phyloP scores from a whole-genome alignment of 805 yeast species.

The Ogataea zsoltii region DNA sequence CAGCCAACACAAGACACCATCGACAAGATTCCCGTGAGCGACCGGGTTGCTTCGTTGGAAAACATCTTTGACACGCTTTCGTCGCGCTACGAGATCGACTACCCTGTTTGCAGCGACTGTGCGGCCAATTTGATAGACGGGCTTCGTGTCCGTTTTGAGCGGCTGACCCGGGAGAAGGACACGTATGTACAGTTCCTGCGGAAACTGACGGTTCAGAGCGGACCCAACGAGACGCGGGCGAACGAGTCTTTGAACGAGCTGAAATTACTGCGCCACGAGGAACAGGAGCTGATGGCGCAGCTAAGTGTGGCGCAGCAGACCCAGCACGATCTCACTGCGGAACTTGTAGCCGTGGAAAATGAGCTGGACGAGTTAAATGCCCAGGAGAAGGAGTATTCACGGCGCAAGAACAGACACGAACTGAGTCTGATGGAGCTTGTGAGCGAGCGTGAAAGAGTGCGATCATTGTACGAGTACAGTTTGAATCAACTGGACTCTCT shows the following conservation, averaged over 20 bases:
- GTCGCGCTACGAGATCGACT: slow-evolving; percentile 75
- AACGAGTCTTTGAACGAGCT: slow-evolving; percentile 48
- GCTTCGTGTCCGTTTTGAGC: slow-evolving; percentile 69
- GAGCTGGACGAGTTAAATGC: slow-evolving; percentile 38
- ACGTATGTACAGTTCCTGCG: slow-evolving; percentile 71
- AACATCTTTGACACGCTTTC: slow-evolving; percentile 73
- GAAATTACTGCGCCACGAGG: slow-evolving; percentile 43
- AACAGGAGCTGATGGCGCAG: slow-evolving; percentile 35
- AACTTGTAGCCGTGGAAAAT: slow-evolving; percentile 45
- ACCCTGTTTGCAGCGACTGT: slow-evolving; percentile 89
- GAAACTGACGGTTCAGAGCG: slow-evolving; percentile 60
- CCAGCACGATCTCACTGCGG: slow-evolving; percentile 46
- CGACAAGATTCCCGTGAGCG: slow-evolving; percentile 34
- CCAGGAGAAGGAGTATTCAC: slow-evolving; percentile 49
- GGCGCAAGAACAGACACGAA: slow-evolving; percentile 55
- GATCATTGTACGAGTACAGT: slow-evolving; percentile 62
- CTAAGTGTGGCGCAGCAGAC: slow-evolving; percentile 45
- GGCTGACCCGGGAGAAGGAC: slow-evolving; percentile 74
- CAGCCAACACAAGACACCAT: slow-evolving; percentile 5
- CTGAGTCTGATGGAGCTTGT: slow-evolving; percentile 50
- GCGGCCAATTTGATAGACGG: slow-evolving; percentile 64
- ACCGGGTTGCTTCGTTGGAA: slow-evolving; percentile 48
- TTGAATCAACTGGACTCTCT: slow-evolving; percentile 67
- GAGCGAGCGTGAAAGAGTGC: slow-evolving; percentile 61
- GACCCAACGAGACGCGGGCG: slow-evolving; percentile 44